Evolutionary conservation across 2,329 filamentous ascomycete genomes (phyloP), one percentile per base, ranked within the genome.

Genomic region (Claviceps spartinae): DNA sequence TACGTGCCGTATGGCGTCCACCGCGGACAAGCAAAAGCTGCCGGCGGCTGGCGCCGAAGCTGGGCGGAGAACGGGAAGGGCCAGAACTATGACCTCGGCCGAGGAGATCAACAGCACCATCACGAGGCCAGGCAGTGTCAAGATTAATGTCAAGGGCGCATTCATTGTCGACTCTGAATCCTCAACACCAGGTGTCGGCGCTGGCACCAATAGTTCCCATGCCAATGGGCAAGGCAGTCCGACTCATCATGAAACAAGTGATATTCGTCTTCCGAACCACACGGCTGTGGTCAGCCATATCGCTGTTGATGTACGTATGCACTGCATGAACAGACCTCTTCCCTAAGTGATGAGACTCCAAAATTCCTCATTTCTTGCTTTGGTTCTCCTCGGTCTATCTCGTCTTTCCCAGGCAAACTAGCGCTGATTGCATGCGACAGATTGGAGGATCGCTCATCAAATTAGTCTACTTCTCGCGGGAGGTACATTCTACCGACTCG

Each of bases 371-470:
- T 43, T 14, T 14, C 16, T 30, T 34, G 8, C 16, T 48, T 20
- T n/a, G 24, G 22, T n/a, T 8, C n/a, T n/a, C n/a, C 18, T 18
- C 6, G 4, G 24, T 38, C 18, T 22, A 9, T 26, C 16, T 34
- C 22, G 7, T 49, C 18, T 20, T 22, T 6, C 41, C 41, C 6
- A 22, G 41, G 8, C n/a, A 42, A 16, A 42, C 20, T 20, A 34
- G 11, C 26, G 16, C 20, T 30, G 40, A 20, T 43, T 43, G 14
- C 8, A 2, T 30, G 38, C 13, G 47, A 47, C 65, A 95, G 87
- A 97, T 98, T 67, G 93, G 93, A 58, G 93, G 93, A 59, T 95
- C 90, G 16, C 76, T 98, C 37, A 90, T 89, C 58, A 98, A 98
- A 72, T 81, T 98, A 46, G 93, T 98, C 54, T 98, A 96, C 73